Evolutionary conservation across 2,329 filamentous ascomycete genomes (phyloP), one percentile per base, ranked within the genome.

Genomic region (Whalleya microplaca): DNA sequence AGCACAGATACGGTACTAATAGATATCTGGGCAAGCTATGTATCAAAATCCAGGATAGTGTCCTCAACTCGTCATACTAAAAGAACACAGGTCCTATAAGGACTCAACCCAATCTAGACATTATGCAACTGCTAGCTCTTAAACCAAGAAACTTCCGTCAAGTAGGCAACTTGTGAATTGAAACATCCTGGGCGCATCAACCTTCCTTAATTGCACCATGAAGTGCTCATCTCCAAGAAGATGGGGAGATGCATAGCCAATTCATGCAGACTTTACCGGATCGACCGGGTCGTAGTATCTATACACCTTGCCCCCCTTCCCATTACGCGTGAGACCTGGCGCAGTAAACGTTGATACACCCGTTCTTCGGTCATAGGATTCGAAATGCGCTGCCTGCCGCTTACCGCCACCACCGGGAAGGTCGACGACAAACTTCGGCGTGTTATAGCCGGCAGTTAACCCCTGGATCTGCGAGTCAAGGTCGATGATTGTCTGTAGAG

Each of bases 361-460:
- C 2, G 76, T 81, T 7, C 68, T 57, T 29, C 74, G 73, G 67
- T 87, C 78, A 64, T 88, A 88, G 1, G 71, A 77, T 52, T 81
- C 73, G 62, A 75, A 78, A 12, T 79, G 80, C 42, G 78, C 77
- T 1, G 82, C 83, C 10, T 84, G 77, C 43, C 85, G 79, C 73
- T 89, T 88, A 2, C 85, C 85, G 1, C 85, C 85, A 1, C 85
- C 84, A 1, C 80, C 83, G 0, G 85, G 85, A 4, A 88, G 77
- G 66, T 88, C 84, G 19, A 87, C 82, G 4, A 88, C 80, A 63
- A 87, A 88, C 18, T 80, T 76, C 0, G 86, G 85, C 73, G 79
- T 86, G 74, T 82, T 78, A 70, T 86, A 88, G 1, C 85, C 85
- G 0, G 84, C 84, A 44, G 87, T 82, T 0, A 78, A 83, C 27